Evolutionary conservation across 1,284 basidiomycete genomes (phyloP).

Genomic region (Farysia itapuensis): DNA sequence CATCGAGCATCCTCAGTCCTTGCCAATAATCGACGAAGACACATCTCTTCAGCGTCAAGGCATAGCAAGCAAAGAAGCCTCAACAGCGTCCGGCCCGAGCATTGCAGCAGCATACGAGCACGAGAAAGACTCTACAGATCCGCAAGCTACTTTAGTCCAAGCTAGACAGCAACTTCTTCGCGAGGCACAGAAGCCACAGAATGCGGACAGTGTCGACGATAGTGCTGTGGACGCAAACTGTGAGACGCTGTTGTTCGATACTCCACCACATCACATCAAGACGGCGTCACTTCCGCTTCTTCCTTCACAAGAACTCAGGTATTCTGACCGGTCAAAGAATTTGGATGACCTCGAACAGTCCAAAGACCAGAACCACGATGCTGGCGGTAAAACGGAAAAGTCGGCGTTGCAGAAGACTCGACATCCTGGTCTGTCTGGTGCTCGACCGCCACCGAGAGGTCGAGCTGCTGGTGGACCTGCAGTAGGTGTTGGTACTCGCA

Average conservation of each 20-base stretch:
- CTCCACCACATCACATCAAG: constrained; percentile 12
- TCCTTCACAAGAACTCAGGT: constrained; percentile 11
- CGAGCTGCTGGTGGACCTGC: constrained; percentile 21
- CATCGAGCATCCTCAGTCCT: too few relatives aligned
- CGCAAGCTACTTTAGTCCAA: background rate
- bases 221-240: background rate
- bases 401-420: constrained; percentile 14
- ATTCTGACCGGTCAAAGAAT: constrained; percentile 5
- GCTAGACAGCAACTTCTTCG: background rate
- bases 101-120: too few relatives aligned
- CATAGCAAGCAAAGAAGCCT: too few relatives aligned
- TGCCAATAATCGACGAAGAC: too few relatives aligned
- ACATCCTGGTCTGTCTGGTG: constrained; percentile 21
- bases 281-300: constrained; percentile 20
- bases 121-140: too few relatives aligned
- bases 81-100: too few relatives aligned
- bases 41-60: too few relatives aligned
- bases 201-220: background rate
- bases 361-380: background rate
- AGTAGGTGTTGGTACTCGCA: constrained; percentile 10
- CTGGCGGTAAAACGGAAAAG: constrained; percentile 3
- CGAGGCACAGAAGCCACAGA: background rate
- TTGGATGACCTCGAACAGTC: constrained; percentile 4
- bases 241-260: background rate
- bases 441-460: constrained; percentile 4